Evolutionary conservation across 305 asterid genomes (phyloP).

Genomic region (Fraxinus albicans): DNA sequence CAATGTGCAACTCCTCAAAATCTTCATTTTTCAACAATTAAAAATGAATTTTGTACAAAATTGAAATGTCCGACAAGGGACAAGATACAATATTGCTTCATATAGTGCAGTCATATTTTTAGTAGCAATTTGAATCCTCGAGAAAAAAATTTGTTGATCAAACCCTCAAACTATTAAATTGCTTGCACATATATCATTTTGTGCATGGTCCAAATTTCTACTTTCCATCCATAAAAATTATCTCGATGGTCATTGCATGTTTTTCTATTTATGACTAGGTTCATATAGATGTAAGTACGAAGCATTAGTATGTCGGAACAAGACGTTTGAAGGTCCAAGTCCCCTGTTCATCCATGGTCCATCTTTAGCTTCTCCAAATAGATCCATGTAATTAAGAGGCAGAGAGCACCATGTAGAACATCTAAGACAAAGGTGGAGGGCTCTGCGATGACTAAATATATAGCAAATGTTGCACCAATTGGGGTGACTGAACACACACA

Average conservation of each 20-base stretch:
- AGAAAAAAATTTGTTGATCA: too few relatives aligned
- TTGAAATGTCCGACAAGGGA: neutral
- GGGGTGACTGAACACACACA: slow-evolving; percentile 46
- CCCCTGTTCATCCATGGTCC: slow-evolving; percentile 51
- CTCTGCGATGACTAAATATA: too few relatives aligned
- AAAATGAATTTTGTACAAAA: too few relatives aligned
- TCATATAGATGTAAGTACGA: slow-evolving; percentile 32
- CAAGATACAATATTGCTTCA: neutral
- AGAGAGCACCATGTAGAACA: slow-evolving; percentile 62
- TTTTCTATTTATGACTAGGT: neutral
- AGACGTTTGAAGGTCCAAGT: slow-evolving; percentile 69
- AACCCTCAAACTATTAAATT: neutral
- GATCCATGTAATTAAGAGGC: slow-evolving; percentile 85
- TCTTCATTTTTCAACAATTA: neutral
- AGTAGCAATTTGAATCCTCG: neutral
- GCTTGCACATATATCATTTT: too few relatives aligned
- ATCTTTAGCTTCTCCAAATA: slow-evolving; percentile 76
- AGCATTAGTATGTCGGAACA: slow-evolving; percentile 77
- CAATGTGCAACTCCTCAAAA: neutral
- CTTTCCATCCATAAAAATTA: neutral
- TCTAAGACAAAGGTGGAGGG: neutral
- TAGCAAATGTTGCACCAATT: slow-evolving; percentile 87
- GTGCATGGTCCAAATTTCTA: too few relatives aligned
- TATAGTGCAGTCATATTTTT: neutral
- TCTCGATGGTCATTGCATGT: neutral